Evolutionary conservation across 306 rosid genomes (phyloP), one percentile per base, ranked within the genome.

Genomic region (Vigna mungo): DNA sequence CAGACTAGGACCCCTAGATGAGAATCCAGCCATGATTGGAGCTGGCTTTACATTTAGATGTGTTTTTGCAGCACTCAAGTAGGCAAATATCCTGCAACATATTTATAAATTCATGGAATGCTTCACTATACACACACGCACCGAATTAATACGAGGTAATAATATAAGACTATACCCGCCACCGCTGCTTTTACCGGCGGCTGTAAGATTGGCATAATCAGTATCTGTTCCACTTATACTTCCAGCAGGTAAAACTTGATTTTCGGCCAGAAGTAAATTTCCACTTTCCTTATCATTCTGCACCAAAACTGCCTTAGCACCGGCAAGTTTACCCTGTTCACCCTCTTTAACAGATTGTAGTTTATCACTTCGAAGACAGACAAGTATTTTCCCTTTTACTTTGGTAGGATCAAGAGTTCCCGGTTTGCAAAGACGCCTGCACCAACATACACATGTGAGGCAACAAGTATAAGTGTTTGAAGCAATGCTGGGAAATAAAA

Each of bases 1-100:
- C 3, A 12, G 1, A 49, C 37, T 84, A n/a, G 96, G 96, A 21
- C 96, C 96, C 46, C 91, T 80, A 1, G 96, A 88, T 41, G 96
- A 90, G 84, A 90, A 88, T 48, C 86, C 18, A 43, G 96, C 91
- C 60, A 88, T 56, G 27, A 47, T 9, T 13, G 93, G 96, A 17
- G 93, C 87, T 13, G 90, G 91, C 36, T 75, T 80, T 32, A 34
- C 6, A 53, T 78, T 85, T 1, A 82, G 1, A 20, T 72, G 62
- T 12, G 91, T 85, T 59, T 30, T 85, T n/a, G 69, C 90, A 0
- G 16, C 61, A 56, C 78, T 58, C 21, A 88, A 14, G 80, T 47
- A 78, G 68, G 90, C 91, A 0, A 3, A 87, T 82, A 15, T 6
- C 72, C 92, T 86, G 75, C 47, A 66, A 18, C 3, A 9, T 17